These are phyloP conservation scores for Claviceps sp. DNA, from an alignment of 2,329 filamentous ascomycete species.

Conservation along the genomic window DNA sequence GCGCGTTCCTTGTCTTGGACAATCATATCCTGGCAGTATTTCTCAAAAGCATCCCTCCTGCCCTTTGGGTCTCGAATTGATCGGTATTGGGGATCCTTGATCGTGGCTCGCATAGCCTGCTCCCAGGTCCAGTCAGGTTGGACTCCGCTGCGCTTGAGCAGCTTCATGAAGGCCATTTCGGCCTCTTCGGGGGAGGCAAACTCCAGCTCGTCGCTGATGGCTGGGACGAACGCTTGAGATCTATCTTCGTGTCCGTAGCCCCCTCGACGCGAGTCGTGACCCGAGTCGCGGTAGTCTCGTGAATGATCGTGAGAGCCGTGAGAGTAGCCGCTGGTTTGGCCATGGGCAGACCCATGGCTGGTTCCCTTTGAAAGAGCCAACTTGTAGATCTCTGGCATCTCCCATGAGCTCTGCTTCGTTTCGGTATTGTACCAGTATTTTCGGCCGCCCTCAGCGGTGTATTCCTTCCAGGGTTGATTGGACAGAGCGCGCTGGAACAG, in stretches of 20 bases:
- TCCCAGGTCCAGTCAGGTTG: conserved; percentile 91
- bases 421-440: conserved; percentile 95
- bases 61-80: conserved; percentile 88
- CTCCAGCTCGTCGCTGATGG: conserved; percentile 59
- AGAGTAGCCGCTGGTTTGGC: conserved; percentile 26
- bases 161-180: conserved; percentile 83
- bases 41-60: conserved; percentile 82
- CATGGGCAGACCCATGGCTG: conserved; percentile 20
- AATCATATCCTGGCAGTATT: conserved; percentile 82
- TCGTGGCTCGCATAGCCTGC: conserved; percentile 70
- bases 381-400: conserved; percentile 77
- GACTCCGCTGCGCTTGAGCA: conserved; percentile 72
- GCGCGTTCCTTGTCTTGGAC: conserved; percentile 88
- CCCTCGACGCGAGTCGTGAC: conserved; percentile 44
- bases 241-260: conserved; percentile 42
- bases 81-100: conserved; percentile 85
- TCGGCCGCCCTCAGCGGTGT: conserved; percentile 70
- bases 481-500: conserved; percentile 55
- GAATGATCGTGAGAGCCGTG: conserved; percentile 24
- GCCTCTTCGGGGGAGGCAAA: conserved; percentile 75
- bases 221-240: conserved; percentile 46
- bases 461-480: conserved; percentile 85
- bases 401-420: conserved; percentile 87
- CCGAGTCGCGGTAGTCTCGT: conserved; percentile 25
- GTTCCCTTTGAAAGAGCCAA: conserved; percentile 43